Conservation (phyloP, 2,329 filamentous ascomycete species). For the Claviceps pazoutovae region DNA sequence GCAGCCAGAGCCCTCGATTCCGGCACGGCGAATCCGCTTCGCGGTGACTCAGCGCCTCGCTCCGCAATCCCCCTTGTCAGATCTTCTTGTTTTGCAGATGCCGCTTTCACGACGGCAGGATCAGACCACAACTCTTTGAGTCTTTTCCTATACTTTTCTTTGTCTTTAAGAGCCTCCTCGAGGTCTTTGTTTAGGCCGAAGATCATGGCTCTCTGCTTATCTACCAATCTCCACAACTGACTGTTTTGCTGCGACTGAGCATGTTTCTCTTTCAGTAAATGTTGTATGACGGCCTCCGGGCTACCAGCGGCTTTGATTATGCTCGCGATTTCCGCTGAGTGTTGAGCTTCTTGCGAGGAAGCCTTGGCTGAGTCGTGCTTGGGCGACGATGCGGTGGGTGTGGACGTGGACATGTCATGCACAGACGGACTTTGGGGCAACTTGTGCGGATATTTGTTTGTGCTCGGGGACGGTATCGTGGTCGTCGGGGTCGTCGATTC, state of each 20-base stretch:
- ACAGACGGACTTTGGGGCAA: conserved; percentile 70
- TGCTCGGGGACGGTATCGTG: conserved; percentile 23
- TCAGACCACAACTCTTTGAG: conserved; percentile 56
- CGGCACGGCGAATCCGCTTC: conserved; percentile 11
- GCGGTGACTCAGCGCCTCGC: conserved; percentile 9
- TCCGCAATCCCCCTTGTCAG: conserved; percentile 3
- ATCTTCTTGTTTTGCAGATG: conserved; percentile 10
- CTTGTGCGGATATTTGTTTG: conserved; percentile 24
- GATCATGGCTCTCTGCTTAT: conserved; percentile 92
- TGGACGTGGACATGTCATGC: conserved; percentile 77
- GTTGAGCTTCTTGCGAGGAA: conserved; percentile 43
- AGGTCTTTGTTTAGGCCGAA: conserved; percentile 88
- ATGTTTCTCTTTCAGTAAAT: conserved; percentile 82
- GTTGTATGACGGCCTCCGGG: conserved; percentile 75
- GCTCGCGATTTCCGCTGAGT: conserved; percentile 59
- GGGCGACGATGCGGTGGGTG: conserved; percentile 60
- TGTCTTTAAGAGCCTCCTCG: conserved; percentile 81
- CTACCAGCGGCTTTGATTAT: conserved; percentile 78
- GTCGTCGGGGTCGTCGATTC: conserved; percentile 34
- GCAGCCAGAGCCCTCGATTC: conserved; percentile 4
- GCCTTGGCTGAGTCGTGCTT: conserved; percentile 37
- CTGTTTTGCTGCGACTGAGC: conserved; percentile 78
- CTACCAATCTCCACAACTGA: conserved; percentile 88
- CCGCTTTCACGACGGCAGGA: conserved; percentile 18
- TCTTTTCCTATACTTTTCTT: conserved; percentile 85